Base-by-base conservation (phyloP, 2,329 filamentous ascomycete species). In the Allantophomopsis cytisporea region DNA sequence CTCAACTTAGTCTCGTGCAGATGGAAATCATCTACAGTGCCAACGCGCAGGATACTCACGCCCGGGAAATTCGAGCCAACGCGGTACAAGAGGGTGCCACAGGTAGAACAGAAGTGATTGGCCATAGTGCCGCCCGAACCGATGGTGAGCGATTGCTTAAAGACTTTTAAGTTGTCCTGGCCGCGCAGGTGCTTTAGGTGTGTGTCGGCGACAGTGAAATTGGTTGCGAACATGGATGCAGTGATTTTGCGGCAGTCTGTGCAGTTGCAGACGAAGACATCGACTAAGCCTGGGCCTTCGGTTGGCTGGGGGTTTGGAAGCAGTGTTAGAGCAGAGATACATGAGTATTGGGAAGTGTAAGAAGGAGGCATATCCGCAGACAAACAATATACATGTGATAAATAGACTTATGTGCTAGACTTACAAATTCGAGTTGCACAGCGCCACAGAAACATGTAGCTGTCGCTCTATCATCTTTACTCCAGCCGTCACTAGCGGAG, bases 171-270 rank as follows among this genome's bases (percentile, higher is more conserved):
- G 20, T 64, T 66, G 1, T 71, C 65, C 4, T 57, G 54, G 8
- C 74, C 73, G 12, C 72, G 68, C 0, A 70, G 8, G 45, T 73
- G 65, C 36, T 52, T 62, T 0, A 76, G 46, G 41, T 65, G 42
- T 1, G 51, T 48, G 49, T 73, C 61, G 10, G 50, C 45, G 31
- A 76, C 53, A 42, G 62, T 61, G 50, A 79, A 74, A 56, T 73
- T 76, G 39, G 70, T 68, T 2, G 71, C 67, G 55, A 75, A 76
- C 68, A 76, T 75, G 1, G 72, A 74, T 0, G 73, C 71, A 0
- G 71, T 77, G 43, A 80, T 61, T 48, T 80, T 80, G 49, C 61
- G 71, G 55, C 73, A 79, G 55, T 80, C 73, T 28, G 57, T 53
- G 53, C 74, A 80, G 58, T 79, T 62, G 57, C 73, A 80, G 47